Evolutionary conservation across 2,329 filamentous ascomycete genomes (phyloP).

Genomic region (Thermothelomyces thermophilus): DNA sequence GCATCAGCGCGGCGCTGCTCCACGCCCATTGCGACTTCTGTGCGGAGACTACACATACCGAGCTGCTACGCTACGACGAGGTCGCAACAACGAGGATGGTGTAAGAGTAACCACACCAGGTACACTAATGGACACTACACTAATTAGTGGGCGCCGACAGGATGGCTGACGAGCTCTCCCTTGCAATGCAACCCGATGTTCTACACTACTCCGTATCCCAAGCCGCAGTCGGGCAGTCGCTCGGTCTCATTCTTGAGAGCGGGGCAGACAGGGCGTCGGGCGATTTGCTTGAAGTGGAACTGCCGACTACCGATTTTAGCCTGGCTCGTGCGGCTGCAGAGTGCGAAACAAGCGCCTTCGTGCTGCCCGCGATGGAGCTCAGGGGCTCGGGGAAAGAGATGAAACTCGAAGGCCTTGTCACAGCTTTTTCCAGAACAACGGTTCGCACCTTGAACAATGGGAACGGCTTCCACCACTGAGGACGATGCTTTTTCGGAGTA

Average conservation of each 20-base stretch:
- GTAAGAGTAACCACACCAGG: too few relatives aligned
- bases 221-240: neutral
- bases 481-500: too few relatives aligned
- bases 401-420: conserved; percentile 23
- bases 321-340: conserved; percentile 12
- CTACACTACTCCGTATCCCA: neutral
- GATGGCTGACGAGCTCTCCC: too few relatives aligned
- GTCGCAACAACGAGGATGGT: too few relatives aligned
- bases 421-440: conserved; percentile 28
- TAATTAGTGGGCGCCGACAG: too few relatives aligned
- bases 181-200: neutral
- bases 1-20: conserved; percentile 10
- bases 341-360: conserved; percentile 23
- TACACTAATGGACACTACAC: too few relatives aligned
- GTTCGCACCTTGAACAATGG: neutral
- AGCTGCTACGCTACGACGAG: too few relatives aligned
- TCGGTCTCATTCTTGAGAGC: conserved; percentile 7
- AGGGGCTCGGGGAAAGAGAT: conserved; percentile 19
- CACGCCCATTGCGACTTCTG: neutral
- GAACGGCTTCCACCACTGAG: conserved; percentile 3
- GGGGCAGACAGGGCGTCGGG: neutral
- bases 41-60: neutral
- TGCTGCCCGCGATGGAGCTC: conserved; percentile 7
- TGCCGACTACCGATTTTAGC: conserved; percentile 16
- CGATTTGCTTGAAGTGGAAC: conserved; percentile 14